These are phyloP conservation scores for Crithidia thermophila DNA, from an alignment of 208 protist species.

Conservation along the genomic window DNA sequence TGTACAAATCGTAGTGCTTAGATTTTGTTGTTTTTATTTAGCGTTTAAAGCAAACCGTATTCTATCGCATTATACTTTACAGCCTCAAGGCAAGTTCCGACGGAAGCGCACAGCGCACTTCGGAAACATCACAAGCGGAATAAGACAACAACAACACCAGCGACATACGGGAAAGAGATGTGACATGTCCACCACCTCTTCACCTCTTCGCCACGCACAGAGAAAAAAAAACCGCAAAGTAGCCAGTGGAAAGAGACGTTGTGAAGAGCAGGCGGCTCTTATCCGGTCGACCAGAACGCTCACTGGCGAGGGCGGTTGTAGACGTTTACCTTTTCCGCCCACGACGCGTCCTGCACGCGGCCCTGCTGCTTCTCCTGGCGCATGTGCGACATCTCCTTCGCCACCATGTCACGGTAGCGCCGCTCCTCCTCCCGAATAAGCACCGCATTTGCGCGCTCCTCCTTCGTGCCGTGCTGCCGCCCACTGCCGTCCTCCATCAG, in stretches of 20 bases:
- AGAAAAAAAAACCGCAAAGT: too few species aligned
- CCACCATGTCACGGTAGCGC: conserved; percentile 65
- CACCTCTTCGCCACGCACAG: too few species aligned
- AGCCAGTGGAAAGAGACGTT: too few species aligned
- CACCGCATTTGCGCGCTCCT: conserved; percentile 79
- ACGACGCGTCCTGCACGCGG: conserved; percentile 60
- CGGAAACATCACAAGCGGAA: background rate
- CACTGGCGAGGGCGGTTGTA: conserved; percentile 30
- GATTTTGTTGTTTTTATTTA: too few species aligned
- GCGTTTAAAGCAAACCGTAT: too few species aligned
- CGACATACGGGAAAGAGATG: background rate
- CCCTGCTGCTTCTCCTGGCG: conserved; percentile 43
- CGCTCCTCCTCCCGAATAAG: conserved; percentile 72
- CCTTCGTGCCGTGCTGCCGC: conserved; percentile 65
- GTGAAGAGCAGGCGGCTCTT: background rate
- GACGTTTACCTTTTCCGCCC: conserved; percentile 52
- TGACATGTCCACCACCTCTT: background rate
- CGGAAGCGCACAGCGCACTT: too few species aligned
- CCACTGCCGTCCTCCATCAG: conserved; percentile 85
- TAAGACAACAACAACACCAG: background rate
- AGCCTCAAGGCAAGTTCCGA: too few species aligned
- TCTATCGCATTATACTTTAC: too few species aligned
- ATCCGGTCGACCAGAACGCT: background rate
- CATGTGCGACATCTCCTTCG: conserved; percentile 44
- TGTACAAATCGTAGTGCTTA: too few species aligned